These are phyloP conservation scores for Corylus avellana DNA, from an alignment of 306 rosid genomes.

Conservation along the genomic window DNA sequence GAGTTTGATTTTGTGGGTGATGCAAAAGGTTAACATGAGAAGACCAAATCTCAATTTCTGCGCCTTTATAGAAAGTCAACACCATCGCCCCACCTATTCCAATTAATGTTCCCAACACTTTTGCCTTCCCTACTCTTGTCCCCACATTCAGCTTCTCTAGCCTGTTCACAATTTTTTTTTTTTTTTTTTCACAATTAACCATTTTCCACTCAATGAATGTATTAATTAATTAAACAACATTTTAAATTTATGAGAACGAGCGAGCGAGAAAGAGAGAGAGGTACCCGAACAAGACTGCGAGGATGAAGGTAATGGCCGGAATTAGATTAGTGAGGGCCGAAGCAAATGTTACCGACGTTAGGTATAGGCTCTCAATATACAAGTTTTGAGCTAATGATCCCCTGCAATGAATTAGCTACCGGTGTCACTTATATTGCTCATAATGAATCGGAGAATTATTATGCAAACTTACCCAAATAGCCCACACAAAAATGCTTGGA, in stretches of 20 bases:
- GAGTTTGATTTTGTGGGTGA: neutral
- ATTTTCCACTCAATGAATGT: no score
- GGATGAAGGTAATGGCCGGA: constrained; percentile 64
- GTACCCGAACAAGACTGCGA: constrained; percentile 58
- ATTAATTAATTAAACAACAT: no score
- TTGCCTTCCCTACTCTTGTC: constrained; percentile 54
- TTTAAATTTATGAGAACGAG: neutral
- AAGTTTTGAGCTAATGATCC: constrained; percentile 62
- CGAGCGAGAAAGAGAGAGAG: neutral
- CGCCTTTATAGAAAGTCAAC: constrained; percentile 57
- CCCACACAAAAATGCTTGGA: constrained; percentile 68
- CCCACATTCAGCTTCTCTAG: constrained; percentile 47
- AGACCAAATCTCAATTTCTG: constrained; percentile 50
- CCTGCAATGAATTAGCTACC: constrained; percentile 24
- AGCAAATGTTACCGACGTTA: constrained; percentile 70
- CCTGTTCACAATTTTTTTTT: constrained; percentile 22
- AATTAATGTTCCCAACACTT: constrained; percentile 52
- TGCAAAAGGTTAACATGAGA: constrained; percentile 56
- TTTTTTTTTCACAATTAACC: no score
- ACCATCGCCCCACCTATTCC: constrained; percentile 83
- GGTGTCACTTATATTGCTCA: neutral
- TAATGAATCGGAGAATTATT: neutral
- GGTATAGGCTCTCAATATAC: constrained; percentile 45
- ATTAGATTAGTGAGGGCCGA: constrained; percentile 59
- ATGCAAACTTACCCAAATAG: constrained; percentile 63